Evolutionary conservation across 1,284 basidiomycete genomes (phyloP).

Genomic region (Leccinum subrobustum): DNA sequence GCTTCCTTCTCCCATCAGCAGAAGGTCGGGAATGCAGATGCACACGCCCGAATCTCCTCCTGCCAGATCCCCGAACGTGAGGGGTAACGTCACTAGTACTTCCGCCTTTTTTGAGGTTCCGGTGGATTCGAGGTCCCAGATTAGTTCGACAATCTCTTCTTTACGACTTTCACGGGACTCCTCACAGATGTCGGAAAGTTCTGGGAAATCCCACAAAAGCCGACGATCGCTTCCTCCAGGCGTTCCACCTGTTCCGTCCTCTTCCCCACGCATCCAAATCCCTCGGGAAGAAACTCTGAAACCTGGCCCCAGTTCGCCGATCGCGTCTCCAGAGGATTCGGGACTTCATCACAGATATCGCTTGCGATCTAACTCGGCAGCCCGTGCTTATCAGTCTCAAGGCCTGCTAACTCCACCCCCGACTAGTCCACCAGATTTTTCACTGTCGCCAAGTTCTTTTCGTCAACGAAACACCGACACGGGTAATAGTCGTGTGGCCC

Average conservation of each 20-base stretch:
- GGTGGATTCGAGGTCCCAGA: not conserved
- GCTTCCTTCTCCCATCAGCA: constrained; percentile 16
- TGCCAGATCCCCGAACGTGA: not conserved
- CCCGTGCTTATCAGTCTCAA: not conserved
- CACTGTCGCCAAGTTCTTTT: not conserved
- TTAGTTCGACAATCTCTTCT: not conserved
- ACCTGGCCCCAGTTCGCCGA: constrained; percentile 11
- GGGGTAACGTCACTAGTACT: not conserved
- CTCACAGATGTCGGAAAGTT: constrained; percentile 4
- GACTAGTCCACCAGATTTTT: constrained; percentile 3
- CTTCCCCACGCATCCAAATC: constrained; percentile 20
- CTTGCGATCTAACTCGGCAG: constrained; percentile 8
- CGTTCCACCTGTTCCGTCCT: not conserved
- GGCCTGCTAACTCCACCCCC: constrained; percentile 9
- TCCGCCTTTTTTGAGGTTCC: not conserved
- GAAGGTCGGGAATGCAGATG: not conserved
- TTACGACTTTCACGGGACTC: constrained; percentile 4
- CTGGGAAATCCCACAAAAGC: not conserved
- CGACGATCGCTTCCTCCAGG: constrained; percentile 5
- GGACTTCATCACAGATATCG: constrained; percentile 6
- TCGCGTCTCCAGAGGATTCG: constrained; percentile 19
- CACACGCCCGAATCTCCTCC: not conserved
- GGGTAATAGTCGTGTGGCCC: not conserved
- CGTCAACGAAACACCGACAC: not conserved
- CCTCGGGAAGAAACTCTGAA: constrained; percentile 10